Percentiles rank a stretch among this genome's conserved stretches.
Evolutionary conservation across 495 filamentous ascomycete genomes (phyloP).

Genomic region (Endocarpon pusillum): DNA sequence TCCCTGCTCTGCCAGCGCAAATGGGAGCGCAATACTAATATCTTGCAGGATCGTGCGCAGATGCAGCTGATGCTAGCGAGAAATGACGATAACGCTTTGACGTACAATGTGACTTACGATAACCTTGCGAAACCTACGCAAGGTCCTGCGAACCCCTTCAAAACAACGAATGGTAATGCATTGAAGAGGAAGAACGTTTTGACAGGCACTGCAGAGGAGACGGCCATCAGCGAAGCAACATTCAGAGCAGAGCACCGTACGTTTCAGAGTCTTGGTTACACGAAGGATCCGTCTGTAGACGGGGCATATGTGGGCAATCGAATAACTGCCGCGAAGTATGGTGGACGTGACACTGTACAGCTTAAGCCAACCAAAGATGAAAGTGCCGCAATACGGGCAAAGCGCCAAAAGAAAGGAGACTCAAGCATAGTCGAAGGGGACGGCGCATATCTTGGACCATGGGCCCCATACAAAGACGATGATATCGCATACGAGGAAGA

Average conservation of each 20-base stretch:
- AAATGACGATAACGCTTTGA: constrained; percentile 35
- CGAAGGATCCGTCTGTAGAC: constrained; percentile 34
- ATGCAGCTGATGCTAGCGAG: constrained; percentile 33
- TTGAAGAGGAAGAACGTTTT: constrained; percentile 81
- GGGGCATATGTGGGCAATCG: constrained; percentile 37
- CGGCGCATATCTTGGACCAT: constrained; percentile 78
- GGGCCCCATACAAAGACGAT: constrained; percentile 67
- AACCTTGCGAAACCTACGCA: constrained; percentile 50
- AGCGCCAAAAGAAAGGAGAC: constrained; percentile 71
- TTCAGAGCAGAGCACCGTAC: constrained; percentile 71
- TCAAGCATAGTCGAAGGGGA: constrained; percentile 69
- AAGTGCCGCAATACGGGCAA: constrained; percentile 43
- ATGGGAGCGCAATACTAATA: constrained; percentile 11
- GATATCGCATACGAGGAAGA: constrained; percentile 44
- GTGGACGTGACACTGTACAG: constrained; percentile 39
- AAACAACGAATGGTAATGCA: constrained; percentile 36
- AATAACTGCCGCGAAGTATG: constrained; percentile 29
- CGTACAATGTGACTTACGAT: constrained; percentile 50
- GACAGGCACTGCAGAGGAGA: constrained; percentile 77
- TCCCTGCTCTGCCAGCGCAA: constrained; percentile 14
- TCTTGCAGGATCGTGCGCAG: constrained; percentile 34
- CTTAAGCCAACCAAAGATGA: constrained; percentile 48
- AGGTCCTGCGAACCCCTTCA: constrained; percentile 72
- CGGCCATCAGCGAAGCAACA: constrained; percentile 72
- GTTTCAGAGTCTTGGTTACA: constrained; percentile 46